Conservation (phyloP, 169 alveolate species). For the Plasmodium berghei region DNA sequence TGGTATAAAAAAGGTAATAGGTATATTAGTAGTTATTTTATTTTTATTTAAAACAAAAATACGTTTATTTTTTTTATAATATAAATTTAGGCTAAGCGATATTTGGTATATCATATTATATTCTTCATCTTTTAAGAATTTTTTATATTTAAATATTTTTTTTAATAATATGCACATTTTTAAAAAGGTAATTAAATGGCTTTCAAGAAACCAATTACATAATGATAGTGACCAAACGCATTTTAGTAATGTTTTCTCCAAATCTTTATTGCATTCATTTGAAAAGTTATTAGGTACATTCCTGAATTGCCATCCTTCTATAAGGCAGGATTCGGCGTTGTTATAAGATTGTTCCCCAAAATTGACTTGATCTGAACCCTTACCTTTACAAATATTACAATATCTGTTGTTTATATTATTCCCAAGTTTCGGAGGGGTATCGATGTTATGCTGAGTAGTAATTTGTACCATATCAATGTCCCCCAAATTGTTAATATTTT, state of each 20-base stretch:
- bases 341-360: background rate
- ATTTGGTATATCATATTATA: slow-evolving; percentile 51
- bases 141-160: slow-evolving; percentile 20
- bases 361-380: no score
- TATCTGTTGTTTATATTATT: no score
- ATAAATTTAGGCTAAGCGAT: slow-evolving; percentile 36
- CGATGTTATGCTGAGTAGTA: no score
- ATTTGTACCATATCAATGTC: no score
- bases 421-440: no score
- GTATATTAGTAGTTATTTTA: slow-evolving; percentile 10
- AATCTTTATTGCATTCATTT: background rate
- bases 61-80: slow-evolving; percentile 26
- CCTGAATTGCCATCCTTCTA: background rate
- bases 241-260: slow-evolving; percentile 16
- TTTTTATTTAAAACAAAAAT: background rate
- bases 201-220: slow-evolving; percentile 28
- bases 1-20: slow-evolving; percentile 38
- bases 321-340: background rate
- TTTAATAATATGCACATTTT: slow-evolving; percentile 51
- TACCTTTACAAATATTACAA: no score
- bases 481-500: no score
- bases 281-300: background rate
- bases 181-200: slow-evolving; percentile 32
- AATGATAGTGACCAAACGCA: slow-evolving; percentile 43
- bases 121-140: slow-evolving; percentile 20